Conservation (phyloP, 257 asterid species). For the Orobanche coerulescens region DNA sequence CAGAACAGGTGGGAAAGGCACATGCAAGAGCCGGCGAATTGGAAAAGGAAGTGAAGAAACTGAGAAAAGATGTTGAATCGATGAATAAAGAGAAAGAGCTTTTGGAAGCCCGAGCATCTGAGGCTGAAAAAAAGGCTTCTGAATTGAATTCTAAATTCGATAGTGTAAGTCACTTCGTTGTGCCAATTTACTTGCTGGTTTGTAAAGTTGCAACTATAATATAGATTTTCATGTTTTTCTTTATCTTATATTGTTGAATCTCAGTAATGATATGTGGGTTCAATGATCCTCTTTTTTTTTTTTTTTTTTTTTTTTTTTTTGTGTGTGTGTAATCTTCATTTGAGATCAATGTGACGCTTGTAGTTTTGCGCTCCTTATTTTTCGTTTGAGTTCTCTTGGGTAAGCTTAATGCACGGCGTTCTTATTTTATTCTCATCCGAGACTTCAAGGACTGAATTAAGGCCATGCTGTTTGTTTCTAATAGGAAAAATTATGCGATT, state of each 20-base stretch:
- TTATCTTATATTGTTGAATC: conserved; percentile 11
- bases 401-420: not conserved
- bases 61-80: conserved; percentile 38
- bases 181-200: not conserved
- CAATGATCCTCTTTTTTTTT: conserved; percentile 4
- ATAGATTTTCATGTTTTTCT: not conserved
- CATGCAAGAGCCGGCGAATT: conserved; percentile 61
- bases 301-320: not conserved
- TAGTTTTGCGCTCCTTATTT: not conserved
- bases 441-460: conserved; percentile 12
- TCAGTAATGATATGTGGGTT: not conserved
- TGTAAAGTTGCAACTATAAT: not conserved
- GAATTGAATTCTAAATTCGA: conserved; percentile 47
- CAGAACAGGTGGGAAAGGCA: conserved; percentile 63
- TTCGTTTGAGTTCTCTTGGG: not conserved
- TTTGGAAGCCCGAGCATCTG: conserved; percentile 45
- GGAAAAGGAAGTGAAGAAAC: conserved; percentile 62
- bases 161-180: conserved; percentile 36
- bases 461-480: conserved; percentile 12
- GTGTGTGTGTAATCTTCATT: not conserved
- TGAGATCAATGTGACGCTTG: not conserved
- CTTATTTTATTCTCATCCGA: conserved; percentile 12
- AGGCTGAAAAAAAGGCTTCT: conserved; percentile 50
- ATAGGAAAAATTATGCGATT: not conserved
- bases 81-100: conserved; percentile 48